phyloP scores from a whole-genome alignment of 306 rosid genomes.

The Lathyrus sativus region DNA sequence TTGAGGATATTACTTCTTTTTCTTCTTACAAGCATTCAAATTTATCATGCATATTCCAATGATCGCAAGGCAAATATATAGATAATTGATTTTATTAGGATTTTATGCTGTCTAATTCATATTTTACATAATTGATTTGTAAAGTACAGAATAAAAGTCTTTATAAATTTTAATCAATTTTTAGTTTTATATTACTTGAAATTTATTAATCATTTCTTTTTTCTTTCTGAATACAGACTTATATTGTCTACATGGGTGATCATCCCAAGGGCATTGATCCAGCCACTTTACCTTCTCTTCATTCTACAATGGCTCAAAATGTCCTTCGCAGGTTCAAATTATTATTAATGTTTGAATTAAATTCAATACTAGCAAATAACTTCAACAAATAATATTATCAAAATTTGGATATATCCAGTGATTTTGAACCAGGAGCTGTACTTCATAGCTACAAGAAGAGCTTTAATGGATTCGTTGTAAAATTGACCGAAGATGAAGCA shows the following conservation, averaged over 20 bases:
- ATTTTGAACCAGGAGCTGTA: slow-evolving; percentile 27
- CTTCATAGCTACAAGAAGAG: slow-evolving; percentile 47
- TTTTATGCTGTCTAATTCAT: no score
- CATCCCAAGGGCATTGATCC: slow-evolving; percentile 36
- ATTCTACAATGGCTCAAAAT: slow-evolving; percentile 39
- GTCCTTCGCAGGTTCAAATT: slow-evolving; percentile 39
- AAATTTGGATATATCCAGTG: not conserved
- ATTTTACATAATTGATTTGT: no score
- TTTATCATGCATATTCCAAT: not conserved
- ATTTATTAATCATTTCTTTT: no score
- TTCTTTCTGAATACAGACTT: slow-evolving; percentile 22
- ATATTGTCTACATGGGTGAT: slow-evolving; percentile 51
- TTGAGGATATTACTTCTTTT: not conserved
- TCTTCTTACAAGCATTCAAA: not conserved
- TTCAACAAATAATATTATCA: no score
- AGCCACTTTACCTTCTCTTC: slow-evolving; percentile 36
- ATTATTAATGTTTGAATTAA: not conserved
- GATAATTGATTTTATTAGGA: no score
- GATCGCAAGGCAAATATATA: slow-evolving; percentile 33
- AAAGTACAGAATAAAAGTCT: no score
- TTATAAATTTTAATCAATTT: no score
- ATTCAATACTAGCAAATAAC: no score
- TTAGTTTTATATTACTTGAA: no score
- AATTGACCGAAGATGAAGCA: slow-evolving; percentile 42
- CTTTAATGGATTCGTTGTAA: slow-evolving; percentile 46